Evolutionary conservation across 208 protist species (phyloP).

Genomic region (Naegleria lovaniensis): DNA sequence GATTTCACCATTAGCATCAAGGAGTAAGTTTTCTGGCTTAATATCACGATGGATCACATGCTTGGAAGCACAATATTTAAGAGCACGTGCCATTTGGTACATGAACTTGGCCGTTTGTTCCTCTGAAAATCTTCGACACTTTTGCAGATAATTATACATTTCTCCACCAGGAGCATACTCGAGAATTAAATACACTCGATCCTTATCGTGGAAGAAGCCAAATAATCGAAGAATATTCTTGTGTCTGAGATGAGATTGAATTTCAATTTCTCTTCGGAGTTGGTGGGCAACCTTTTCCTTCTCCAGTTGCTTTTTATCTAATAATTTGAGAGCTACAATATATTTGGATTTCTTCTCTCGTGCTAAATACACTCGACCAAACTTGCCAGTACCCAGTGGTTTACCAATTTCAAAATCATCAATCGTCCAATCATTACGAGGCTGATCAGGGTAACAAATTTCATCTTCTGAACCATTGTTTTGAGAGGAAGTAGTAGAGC

Average conservation of each 20-base stretch:
- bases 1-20: conserved; percentile 83
- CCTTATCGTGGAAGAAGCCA: conserved; percentile 95
- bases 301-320: conserved; percentile 84
- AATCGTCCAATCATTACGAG: conserved; percentile 55
- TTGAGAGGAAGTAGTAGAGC: too few species aligned
- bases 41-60: conserved; percentile 94
- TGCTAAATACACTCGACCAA: conserved; percentile 96
- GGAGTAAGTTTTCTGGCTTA: conserved; percentile 76
- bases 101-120: conserved; percentile 57
- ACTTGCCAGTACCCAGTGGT: conserved; percentile 90
- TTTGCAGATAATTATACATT: conserved; percentile 92
- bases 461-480: neutral
- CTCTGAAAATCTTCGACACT: conserved; percentile 71
- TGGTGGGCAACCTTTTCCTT: conserved; percentile 91
- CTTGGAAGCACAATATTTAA: conserved; percentile 91
- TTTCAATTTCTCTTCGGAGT: conserved; percentile 96
- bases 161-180: conserved; percentile 95
- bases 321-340: conserved; percentile 95
- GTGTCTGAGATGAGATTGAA: conserved; percentile 95
- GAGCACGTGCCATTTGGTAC: conserved; percentile 45
- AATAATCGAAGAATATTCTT: conserved; percentile 95
- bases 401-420: conserved; percentile 87
- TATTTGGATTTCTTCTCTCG: conserved; percentile 91
- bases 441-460: neutral
- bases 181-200: conserved; percentile 94